Conservation (phyloP, 2,329 filamentous ascomycete genomes). For the Penicillium sp. region DNA sequence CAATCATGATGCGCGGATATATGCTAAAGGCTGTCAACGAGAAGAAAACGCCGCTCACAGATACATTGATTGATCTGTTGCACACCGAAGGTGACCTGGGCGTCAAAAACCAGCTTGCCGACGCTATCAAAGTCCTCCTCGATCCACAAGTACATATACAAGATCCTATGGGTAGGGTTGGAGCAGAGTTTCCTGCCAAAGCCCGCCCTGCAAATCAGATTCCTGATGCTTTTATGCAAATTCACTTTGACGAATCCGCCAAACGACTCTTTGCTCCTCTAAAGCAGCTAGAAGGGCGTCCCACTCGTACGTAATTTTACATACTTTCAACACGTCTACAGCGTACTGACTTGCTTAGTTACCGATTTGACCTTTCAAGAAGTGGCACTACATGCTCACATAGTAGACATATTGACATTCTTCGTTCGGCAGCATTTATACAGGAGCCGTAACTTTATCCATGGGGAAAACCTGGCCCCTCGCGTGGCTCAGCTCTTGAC, state of each 20-base stretch:
- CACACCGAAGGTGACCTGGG: constrained; percentile 89
- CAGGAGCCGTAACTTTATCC: constrained; percentile 82
- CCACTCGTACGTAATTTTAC: constrained; percentile 42
- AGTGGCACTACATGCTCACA: constrained; percentile 82
- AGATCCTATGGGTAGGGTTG: constrained; percentile 57
- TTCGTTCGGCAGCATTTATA: constrained; percentile 86
- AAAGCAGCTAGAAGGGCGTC: constrained; percentile 68
- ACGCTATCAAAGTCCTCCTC: constrained; percentile 89
- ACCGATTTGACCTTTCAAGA: constrained; percentile 74
- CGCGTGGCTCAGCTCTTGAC: constrained; percentile 77
- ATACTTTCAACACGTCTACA: background rate
- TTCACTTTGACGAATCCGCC: constrained; percentile 86
- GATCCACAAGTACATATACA: constrained; percentile 64
- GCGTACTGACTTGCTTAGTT: constrained; percentile 40
- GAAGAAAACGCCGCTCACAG: constrained; percentile 78
- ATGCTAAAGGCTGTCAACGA: constrained; percentile 90
- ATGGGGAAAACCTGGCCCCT: constrained; percentile 71
- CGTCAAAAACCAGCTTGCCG: constrained; percentile 91
- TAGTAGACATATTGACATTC: constrained; percentile 90
- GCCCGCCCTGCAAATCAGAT: constrained; percentile 64
- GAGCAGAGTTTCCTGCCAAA: constrained; percentile 66
- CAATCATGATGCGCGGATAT: constrained; percentile 86
- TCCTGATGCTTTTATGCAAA: constrained; percentile 78
- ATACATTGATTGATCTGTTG: constrained; percentile 87
- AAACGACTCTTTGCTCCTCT: constrained; percentile 82